These are phyloP conservation scores for Fusarium circinatum DNA, from an alignment of 2,329 filamentous ascomycete genomes.

Conservation along the genomic window DNA sequence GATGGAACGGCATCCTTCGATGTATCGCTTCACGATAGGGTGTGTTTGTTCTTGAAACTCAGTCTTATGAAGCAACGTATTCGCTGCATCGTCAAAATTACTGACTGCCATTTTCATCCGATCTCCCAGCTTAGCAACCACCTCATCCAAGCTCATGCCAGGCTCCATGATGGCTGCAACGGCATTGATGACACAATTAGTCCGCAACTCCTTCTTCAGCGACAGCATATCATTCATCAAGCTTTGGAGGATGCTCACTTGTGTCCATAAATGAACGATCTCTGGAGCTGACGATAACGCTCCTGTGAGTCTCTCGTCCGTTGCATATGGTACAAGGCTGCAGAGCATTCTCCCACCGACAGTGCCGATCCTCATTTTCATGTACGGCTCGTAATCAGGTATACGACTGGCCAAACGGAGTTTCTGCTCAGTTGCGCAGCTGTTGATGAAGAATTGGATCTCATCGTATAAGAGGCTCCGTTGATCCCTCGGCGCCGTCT, in stretches of 20 bases:
- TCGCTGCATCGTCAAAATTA: conserved; percentile 40
- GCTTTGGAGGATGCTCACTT: conserved; percentile 39
- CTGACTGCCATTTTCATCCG: conserved; percentile 38
- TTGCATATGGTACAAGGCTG: conserved; percentile 44
- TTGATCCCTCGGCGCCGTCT: conserved; percentile 9
- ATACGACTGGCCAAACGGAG: conserved; percentile 39
- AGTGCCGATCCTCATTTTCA: conserved; percentile 44
- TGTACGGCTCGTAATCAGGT: conserved; percentile 45
- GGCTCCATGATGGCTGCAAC: conserved; percentile 41
- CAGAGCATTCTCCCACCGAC: conserved; percentile 41
- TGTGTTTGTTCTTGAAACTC: conserved; percentile 16
- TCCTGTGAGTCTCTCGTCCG: conserved; percentile 12
- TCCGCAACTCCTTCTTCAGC: conserved; percentile 47
- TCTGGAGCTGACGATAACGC: conserved; percentile 11
- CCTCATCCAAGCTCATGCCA: conserved; percentile 35
- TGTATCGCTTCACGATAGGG: conserved; percentile 35
- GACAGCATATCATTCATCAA: conserved; percentile 49
- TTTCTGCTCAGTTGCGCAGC: conserved; percentile 44
- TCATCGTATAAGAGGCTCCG: conserved; percentile 38
- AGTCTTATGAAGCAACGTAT: conserved; percentile 13
- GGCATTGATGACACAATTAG: conserved; percentile 45
- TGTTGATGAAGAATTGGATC: conserved; percentile 37
- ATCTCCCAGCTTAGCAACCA: conserved; percentile 35
- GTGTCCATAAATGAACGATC: conserved; percentile 32
- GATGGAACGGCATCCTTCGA: conserved; percentile 46